Percentiles rank a stretch among this genome's conserved stretches.
Conservation (phyloP, 2,329 filamentous ascomycete species). For the Monosporascus ibericus region DNA sequence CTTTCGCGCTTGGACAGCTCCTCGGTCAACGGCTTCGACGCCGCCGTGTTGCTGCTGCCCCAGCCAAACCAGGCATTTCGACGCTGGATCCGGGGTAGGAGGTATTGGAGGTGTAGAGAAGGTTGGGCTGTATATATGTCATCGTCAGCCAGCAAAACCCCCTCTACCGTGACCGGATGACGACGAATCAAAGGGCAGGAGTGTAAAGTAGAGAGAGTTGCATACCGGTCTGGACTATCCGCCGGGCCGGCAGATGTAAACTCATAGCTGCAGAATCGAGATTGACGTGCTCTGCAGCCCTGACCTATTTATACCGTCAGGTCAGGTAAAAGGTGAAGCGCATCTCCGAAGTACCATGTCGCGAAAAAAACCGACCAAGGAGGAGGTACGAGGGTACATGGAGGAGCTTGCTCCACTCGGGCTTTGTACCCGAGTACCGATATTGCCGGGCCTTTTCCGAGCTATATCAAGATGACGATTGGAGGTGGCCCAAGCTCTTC, state of each 20-base stretch:
- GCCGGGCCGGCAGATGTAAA: conserved; percentile 56
- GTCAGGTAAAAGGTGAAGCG: too few relatives aligned
- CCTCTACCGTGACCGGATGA: neutral
- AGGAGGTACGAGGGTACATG: too few relatives aligned
- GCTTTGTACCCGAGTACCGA: too few relatives aligned
- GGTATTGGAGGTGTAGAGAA: conserved; percentile 16
- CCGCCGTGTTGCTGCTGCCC: conserved; percentile 26
- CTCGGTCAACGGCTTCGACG: conserved; percentile 18
- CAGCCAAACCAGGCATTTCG: conserved; percentile 37
- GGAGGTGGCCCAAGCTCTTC: too few relatives aligned
- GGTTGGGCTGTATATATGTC: conserved; percentile 13
- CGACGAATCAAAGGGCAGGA: conserved; percentile 8
- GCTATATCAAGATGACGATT: too few relatives aligned
- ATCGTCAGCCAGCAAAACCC: neutral
- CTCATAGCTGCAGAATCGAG: conserved; percentile 46
- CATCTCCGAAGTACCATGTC: too few relatives aligned
- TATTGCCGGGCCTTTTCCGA: too few relatives aligned
- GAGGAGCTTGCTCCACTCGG: too few relatives aligned
- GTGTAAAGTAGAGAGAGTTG: conserved; percentile 4
- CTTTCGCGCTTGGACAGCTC: conserved; percentile 31
- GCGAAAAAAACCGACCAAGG: too few relatives aligned
- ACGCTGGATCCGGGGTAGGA: conserved; percentile 26
- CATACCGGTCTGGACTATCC: conserved; percentile 56
- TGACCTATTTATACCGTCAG: neutral
- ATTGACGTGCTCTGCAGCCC: conserved; percentile 3